Evolutionary conservation across 2,329 filamentous ascomycete genomes (phyloP), one percentile per base, ranked within the genome.

Genomic region (Curvularia eragrostidis): DNA sequence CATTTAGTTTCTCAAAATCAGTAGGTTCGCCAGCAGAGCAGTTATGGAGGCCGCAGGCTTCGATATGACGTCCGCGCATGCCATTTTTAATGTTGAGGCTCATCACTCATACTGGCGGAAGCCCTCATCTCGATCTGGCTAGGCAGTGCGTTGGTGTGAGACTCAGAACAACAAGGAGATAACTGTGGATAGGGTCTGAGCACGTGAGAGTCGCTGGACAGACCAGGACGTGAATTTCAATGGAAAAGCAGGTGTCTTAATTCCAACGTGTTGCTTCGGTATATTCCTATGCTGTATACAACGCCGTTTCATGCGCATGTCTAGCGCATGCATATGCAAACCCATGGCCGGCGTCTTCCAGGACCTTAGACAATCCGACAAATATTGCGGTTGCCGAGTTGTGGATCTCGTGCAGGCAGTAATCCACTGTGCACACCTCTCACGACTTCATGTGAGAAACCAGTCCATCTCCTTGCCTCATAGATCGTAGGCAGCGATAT

Each of bases 51-150:
- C 56, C 34, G 15, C 62, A 46, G n/a, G 65, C 64, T 54, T 69
- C 66, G 5, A 83, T 79, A 52, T 84, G 12, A 12, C 53, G 52
- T 1, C 82, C 82, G 5, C 80, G 80, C 3, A 84, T 72, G 30
- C 39, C 48, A 41, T 24, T 41, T 24, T 18, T 34, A 42, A 48
- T 26, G 18, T 48, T 30, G 48, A 51, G 12, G 28, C 21, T 52
- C 42, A 32, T 56, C 41, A 32, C 26, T 8, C 34, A 38, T 39
- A 54, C 24, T 21, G 52, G 49, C 56, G 34, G 26, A n/a, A 18
- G 7, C 21, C 52, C 48, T 56, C 43, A 36, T 59, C 52, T 52
- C 24, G 52, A 21, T 42, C 42, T 39, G 3, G 21, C 48, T 42
- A n/a, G 13, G 4, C 32, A 15, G 18, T 1, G 18, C 9, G 12